Percentiles rank a stretch among this genome's conserved stretches.
Conservation (phyloP, 2,329 filamentous ascomycete species). For the Sclerotinia glacialis region DNA sequence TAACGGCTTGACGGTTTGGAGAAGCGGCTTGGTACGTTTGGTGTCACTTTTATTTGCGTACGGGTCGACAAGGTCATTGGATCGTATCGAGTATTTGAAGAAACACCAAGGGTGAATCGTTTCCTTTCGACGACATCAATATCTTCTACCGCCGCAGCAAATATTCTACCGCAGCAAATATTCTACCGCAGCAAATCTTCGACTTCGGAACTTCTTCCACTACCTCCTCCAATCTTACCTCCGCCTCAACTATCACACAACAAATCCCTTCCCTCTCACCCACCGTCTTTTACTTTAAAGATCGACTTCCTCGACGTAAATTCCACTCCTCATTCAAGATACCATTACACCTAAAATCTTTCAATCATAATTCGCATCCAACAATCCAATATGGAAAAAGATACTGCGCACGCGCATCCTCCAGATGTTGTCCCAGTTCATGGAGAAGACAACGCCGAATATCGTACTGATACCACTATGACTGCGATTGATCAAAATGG, state of each 20-base stretch:
- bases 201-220: neutral
- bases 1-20: neutral
- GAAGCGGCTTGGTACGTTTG: constrained; percentile 6
- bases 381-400: constrained; percentile 13
- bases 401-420: neutral
- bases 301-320: neutral
- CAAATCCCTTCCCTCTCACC: neutral
- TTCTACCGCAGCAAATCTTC: neutral
- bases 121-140: neutral
- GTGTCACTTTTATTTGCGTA: neutral
- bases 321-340: neutral
- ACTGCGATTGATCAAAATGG: constrained; percentile 36
- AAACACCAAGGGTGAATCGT: constrained; percentile 5
- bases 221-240: too few species aligned
- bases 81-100: constrained; percentile 1
- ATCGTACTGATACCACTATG: neutral
- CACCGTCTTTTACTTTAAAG: neutral
- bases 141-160: neutral
- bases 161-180: neutral
- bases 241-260: neutral
- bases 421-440: constrained; percentile 12
- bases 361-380: neutral
- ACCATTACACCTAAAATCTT: neutral
- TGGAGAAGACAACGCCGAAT: neutral
- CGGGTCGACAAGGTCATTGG: constrained; percentile 6